Evolutionary conservation across 2,329 filamentous ascomycete species (phyloP).

Genomic region (Colletotrichum acutatum): DNA sequence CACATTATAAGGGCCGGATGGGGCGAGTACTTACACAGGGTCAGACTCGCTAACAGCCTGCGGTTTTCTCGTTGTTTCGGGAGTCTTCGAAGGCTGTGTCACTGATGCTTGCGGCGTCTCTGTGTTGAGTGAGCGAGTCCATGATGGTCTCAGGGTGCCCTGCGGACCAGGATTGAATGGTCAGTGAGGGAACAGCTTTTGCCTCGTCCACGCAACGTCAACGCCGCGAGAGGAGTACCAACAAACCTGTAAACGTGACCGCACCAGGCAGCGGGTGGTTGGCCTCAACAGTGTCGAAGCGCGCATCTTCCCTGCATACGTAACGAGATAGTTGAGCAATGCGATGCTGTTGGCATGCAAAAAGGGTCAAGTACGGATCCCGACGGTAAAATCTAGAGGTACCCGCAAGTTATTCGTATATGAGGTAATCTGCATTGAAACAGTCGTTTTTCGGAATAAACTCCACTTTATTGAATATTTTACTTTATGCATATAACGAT

Average conservation of each 20-base stretch:
- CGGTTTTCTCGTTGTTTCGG: not conserved
- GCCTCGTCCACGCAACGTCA: not conserved
- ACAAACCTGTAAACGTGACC: conserved; percentile 7
- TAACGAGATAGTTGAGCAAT: not conserved
- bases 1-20: not conserved
- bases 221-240: too few relatives aligned
- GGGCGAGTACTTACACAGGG: not conserved
- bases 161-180: not conserved
- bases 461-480: not conserved
- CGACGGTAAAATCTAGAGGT: conserved; percentile 15
- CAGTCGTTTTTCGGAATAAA: not conserved
- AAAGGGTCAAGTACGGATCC: not conserved
- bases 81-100: not conserved
- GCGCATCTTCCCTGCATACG: conserved; percentile 20
- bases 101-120: not conserved
- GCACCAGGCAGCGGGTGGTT: conserved; percentile 2
- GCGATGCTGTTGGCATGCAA: not conserved
- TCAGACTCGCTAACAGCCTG: not conserved
- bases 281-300: conserved; percentile 18
- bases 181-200: not conserved
- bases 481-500: not conserved
- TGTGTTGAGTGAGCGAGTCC: conserved; percentile 14
- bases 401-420: conserved; percentile 4
- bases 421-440: not conserved
- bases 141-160: conserved; percentile 8